phyloP scores from a whole-genome alignment of 2,329 filamentous ascomycete genomes.

The Claviceps purpurea region DNA sequence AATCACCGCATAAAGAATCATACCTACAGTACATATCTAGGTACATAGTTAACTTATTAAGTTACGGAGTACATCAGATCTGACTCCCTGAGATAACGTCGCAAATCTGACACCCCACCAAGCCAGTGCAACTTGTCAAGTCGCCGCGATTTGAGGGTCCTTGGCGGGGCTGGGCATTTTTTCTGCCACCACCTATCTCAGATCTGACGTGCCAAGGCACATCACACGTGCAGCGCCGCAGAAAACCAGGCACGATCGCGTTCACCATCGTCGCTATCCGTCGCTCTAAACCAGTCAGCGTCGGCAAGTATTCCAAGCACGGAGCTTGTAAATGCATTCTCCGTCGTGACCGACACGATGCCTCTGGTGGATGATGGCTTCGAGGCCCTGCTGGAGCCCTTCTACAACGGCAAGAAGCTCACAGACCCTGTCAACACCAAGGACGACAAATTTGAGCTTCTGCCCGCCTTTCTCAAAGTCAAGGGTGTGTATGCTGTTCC shows the following conservation, averaged over 20 bases:
- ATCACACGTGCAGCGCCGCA: not conserved
- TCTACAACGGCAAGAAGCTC: constrained; percentile 55
- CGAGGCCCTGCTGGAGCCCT: constrained; percentile 52
- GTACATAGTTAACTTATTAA: no score
- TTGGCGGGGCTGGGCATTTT: not conserved
- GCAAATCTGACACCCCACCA: not conserved
- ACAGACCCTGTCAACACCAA: constrained; percentile 51
- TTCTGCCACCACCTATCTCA: not conserved
- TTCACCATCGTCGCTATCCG: not conserved
- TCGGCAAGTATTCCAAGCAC: not conserved
- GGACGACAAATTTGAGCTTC: constrained; percentile 89
- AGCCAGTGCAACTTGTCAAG: not conserved
- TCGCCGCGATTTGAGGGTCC: not conserved
- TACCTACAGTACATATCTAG: no score
- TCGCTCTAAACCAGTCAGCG: not conserved
- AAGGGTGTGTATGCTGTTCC: constrained; percentile 45
- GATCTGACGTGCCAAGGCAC: not conserved
- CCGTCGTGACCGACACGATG: constrained; percentile 25
- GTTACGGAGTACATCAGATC: no score
- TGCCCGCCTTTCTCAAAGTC: constrained; percentile 95
- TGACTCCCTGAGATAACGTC: no score
- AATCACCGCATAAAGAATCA: no score
- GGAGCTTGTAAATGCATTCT: constrained; percentile 14
- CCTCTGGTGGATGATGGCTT: constrained; percentile 47
- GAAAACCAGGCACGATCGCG: not conserved